Evolutionary conservation across 2,329 filamentous ascomycete genomes (phyloP).

Genomic region (Diaporthe caulivora): DNA sequence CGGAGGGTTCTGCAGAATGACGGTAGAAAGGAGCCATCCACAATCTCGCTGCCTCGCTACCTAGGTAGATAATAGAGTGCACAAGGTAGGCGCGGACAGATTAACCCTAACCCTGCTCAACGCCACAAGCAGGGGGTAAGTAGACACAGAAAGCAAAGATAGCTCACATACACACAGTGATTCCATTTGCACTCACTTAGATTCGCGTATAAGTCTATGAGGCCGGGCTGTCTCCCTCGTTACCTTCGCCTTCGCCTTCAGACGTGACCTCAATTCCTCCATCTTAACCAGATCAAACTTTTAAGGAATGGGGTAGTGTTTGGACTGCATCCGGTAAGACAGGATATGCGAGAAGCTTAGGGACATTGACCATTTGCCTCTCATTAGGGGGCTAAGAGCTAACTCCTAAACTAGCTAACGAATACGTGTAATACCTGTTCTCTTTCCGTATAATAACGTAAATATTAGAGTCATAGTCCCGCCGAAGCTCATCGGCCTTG

Average conservation of each 20-base stretch:
- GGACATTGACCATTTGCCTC: not conserved
- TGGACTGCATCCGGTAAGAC: not conserved
- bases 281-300: not conserved
- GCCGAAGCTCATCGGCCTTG: not conserved
- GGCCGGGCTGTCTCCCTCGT: too few species aligned
- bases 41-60: too few species aligned
- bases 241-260: not conserved
- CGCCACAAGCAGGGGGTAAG: too few species aligned
- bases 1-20: too few species aligned
- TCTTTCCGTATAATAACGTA: not conserved
- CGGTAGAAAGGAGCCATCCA: too few species aligned
- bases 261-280: not conserved
- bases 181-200: not conserved
- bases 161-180: too few species aligned
- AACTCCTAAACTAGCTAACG: not conserved
- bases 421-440: not conserved
- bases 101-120: too few species aligned
- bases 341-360: too few species aligned
- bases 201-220: too few species aligned
- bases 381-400: not conserved
- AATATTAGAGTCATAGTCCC: not conserved
- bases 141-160: too few species aligned
- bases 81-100: too few species aligned
- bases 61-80: too few species aligned
- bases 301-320: not conserved